Evolutionary conservation across 257 asterid genomes (phyloP), one percentile per base, ranked within the genome.

Genomic region (Ligustrum vulgare): DNA sequence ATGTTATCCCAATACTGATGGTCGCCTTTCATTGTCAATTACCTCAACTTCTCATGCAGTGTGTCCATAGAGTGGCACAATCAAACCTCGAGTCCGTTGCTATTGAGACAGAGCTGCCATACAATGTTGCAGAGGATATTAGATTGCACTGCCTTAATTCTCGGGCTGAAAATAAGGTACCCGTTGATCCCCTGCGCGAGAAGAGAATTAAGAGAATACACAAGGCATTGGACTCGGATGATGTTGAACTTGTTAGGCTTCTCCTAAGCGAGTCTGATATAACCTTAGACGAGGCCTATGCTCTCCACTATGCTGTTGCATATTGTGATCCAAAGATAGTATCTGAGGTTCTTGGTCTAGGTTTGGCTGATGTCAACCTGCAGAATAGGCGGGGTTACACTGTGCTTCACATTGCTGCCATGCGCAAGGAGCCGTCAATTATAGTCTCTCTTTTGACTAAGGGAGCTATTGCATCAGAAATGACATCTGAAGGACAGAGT

Each of bases 301-400:
- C 95, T 47, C 91, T 91, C 23, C 97, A 91, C 78, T 89, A 91
- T 66, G 90, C 93, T 10, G 90, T 79, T 62, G 90, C 97, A 8
- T 89, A 87, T 79, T 89, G 97, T 75, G 89, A 91, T 69, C 87
- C 95, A 32, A 91, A 91, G 86, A 82, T 87, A 67, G 91, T 91
- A 12, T 34, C 89, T 1, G 95, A 89, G 81, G 82, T 89, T 72
- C 95, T 91, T 62, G 75, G 89, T 79, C 75, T 87, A 18, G 87
- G 93, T 69, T 70, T 83, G 8, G 88, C 89, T 39, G 87, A 91
- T 74, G 91, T 89, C 72, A 89, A 89, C 73, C 87, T 87, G 32
- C 77, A 81, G 58, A 84, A 83, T 66, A 8, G 79, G 12, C 82
- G 90, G 51, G 97, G 97, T 31, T 66, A 82, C 68, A 81, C 87